Evolutionary conservation across 2,329 filamentous ascomycete genomes (phyloP).

Genomic region (Aphanocladium album): DNA sequence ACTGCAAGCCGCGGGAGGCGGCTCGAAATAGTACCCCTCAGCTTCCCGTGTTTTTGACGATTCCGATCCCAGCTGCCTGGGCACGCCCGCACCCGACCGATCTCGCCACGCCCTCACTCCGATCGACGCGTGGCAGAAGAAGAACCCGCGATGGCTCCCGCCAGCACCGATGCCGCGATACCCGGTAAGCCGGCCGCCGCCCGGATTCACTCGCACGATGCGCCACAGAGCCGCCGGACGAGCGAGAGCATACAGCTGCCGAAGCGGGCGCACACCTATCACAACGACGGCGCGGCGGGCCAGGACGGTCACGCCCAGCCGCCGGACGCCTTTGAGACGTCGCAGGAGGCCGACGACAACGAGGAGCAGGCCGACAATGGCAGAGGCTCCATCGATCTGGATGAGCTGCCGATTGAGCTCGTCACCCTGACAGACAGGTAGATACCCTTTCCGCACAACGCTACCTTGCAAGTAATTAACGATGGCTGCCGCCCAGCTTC

Average conservation of each 20-base stretch:
- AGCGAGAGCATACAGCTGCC: slow-evolving; percentile 28
- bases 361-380: slow-evolving; percentile 44
- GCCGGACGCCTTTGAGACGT: slow-evolving; percentile 47
- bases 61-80: neutral
- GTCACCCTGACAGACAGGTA: slow-evolving; percentile 85
- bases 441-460: neutral
- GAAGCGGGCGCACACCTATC: slow-evolving; percentile 45
- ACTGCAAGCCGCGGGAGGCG: neutral
- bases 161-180: neutral
- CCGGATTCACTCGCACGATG: slow-evolving; percentile 1
- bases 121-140: neutral
- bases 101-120: neutral
- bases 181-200: slow-evolving; percentile 1
- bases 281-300: slow-evolving; percentile 27
- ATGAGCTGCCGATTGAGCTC: slow-evolving; percentile 91
- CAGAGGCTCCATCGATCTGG: slow-evolving; percentile 63
- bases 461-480: neutral
- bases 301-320: slow-evolving; percentile 20
- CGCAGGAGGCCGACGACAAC: slow-evolving; percentile 30
- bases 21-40: neutral
- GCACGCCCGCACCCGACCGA: neutral
- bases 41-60: neutral
- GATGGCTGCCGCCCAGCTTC: slow-evolving; percentile 55
- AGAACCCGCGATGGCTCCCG: neutral
- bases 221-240: slow-evolving; percentile 21